A percentile compares a stretch with the other conserved stretches of the same genome.
Evolutionary conservation across 129 eudicot genomes (phyloP).

Genomic region (Oenanthe sinensis): DNA sequence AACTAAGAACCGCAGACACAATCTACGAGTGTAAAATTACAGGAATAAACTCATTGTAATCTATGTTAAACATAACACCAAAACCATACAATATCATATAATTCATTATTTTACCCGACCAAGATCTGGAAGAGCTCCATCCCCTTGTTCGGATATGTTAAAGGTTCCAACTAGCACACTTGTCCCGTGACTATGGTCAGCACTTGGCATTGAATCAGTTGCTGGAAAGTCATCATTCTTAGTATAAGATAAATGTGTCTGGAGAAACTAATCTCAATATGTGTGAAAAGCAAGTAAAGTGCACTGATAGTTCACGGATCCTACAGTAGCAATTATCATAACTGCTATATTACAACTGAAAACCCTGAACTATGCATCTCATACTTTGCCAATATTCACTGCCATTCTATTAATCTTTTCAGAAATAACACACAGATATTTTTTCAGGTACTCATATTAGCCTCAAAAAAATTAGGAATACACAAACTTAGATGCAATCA

Average conservation of each 20-base stretch:
- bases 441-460: neutral
- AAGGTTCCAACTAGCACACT: slow-evolving; percentile 69
- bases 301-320: neutral
- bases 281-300: neutral
- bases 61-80: neutral
- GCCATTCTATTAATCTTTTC: neutral
- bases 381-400: neutral
- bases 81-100: neutral
- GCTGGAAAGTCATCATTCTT: slow-evolving; percentile 30
- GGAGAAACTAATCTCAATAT: neutral
- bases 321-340: neutral
- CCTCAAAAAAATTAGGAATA: neutral
- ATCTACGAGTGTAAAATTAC: slow-evolving; percentile 32
- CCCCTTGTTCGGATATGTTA: slow-evolving; percentile 76
- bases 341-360: neutral
- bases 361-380: neutral
- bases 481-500: no score
- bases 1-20: slow-evolving; percentile 76
- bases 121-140: slow-evolving; percentile 61
- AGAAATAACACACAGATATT: neutral
- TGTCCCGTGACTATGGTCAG: slow-evolving; percentile 37
- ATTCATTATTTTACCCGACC: slow-evolving; percentile 50
- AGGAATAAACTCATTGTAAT: slow-evolving; percentile 3
- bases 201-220: slow-evolving; percentile 53
- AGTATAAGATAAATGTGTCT: neutral